Percentiles rank a stretch among this genome's conserved stretches.
Conservation (phyloP, 345 rosid species). For the Citrus reticulata region DNA sequence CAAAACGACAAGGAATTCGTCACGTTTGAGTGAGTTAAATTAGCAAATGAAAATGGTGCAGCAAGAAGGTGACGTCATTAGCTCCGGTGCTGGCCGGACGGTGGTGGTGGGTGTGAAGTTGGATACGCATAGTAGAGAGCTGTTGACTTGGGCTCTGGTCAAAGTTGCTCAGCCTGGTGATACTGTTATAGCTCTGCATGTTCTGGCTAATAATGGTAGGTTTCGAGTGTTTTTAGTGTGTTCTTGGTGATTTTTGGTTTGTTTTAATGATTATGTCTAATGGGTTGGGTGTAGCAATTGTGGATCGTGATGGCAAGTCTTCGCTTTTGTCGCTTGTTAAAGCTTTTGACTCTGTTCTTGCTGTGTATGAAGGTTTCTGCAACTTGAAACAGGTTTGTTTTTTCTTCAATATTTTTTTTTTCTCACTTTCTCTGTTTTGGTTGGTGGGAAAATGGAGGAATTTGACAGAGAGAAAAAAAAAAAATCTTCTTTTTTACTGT, state of each 20-base stretch:
- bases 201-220: slow-evolving; percentile 55
- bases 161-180: slow-evolving; percentile 87
- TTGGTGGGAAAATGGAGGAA: slow-evolving; percentile 2
- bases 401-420: neutral
- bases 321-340: slow-evolving; percentile 79
- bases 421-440: slow-evolving; percentile 1
- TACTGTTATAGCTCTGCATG: slow-evolving; percentile 82
- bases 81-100: slow-evolving; percentile 42
- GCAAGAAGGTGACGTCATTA: slow-evolving; percentile 13
- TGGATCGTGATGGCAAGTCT: slow-evolving; percentile 59
- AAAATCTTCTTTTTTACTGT: neutral
- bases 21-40: neutral
- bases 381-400: slow-evolving; percentile 79
- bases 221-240: neutral
- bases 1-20: slow-evolving; percentile 15
- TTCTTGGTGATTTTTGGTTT: slow-evolving; percentile 1
- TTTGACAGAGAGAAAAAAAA: neutral
- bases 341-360: slow-evolving; percentile 81
- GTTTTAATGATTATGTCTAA: neutral
- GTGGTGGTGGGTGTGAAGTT: slow-evolving; percentile 85
- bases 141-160: slow-evolving; percentile 89
- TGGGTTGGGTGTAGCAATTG: slow-evolving; percentile 33
- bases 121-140: slow-evolving; percentile 69
- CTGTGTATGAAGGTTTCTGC: slow-evolving; percentile 95
- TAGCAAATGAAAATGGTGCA: slow-evolving; percentile 31